Conservation (phyloP, 1,284 basidiomycete genomes). For the Cryptococcus amylolentus region DNA sequence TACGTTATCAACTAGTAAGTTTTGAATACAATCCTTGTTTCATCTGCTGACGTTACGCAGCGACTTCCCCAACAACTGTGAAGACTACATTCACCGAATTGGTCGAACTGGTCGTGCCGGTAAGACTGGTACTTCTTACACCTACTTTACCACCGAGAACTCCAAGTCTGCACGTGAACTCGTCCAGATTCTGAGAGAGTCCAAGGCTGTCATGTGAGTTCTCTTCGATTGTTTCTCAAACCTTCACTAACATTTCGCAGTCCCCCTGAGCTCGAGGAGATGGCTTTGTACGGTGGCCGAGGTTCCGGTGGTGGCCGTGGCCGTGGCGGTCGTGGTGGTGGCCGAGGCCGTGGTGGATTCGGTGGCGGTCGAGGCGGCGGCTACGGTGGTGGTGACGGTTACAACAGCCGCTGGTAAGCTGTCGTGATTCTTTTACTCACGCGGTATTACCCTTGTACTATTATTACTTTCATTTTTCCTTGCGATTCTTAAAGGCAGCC, state of each 20-base stretch:
- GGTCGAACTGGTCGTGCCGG: constrained; percentile 60
- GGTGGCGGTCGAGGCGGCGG: constrained; percentile 41
- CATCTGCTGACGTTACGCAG: constrained; percentile 55
- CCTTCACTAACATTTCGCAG: background rate
- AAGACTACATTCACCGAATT: constrained; percentile 57
- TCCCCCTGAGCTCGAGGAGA: constrained; percentile 88
- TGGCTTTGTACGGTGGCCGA: constrained; percentile 78
- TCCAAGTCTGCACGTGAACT: constrained; percentile 91
- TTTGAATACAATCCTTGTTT: too few species aligned
- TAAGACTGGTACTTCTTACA: constrained; percentile 69
- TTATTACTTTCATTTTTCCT: too few species aligned
- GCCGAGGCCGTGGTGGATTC: constrained; percentile 31
- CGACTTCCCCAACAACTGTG: constrained; percentile 79
- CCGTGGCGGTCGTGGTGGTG: constrained; percentile 57
- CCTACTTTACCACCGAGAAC: constrained; percentile 94
- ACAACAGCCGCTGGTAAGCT: constrained; percentile 9
- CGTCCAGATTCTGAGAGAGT: constrained; percentile 81
- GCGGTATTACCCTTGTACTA: too few species aligned
- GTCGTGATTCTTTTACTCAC: too few species aligned
- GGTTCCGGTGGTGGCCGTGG: constrained; percentile 49
- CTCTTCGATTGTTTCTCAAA: background rate
- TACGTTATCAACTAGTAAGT: constrained; percentile 38
- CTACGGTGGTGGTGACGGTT: constrained; percentile 23
- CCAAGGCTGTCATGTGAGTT: constrained; percentile 67
- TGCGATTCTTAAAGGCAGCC: background rate